Evolutionary conservation across 495 filamentous ascomycete species (phyloP).

Genomic region (Hyphodiscus hymeniophilus): DNA sequence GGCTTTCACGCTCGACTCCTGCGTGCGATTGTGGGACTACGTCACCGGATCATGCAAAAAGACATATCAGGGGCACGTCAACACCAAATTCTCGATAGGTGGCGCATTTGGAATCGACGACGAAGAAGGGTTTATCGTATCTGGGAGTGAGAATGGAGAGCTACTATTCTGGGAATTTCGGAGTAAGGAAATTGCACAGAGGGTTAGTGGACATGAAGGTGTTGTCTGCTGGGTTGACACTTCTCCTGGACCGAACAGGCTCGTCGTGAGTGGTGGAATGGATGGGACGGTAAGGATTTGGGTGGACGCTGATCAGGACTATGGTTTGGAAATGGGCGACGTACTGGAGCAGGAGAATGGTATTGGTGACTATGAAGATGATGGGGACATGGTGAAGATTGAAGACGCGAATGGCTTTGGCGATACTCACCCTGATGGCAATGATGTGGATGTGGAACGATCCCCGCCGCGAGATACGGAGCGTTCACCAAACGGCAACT

Average conservation of each 20-base stretch:
- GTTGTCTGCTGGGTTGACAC: conserved; percentile 83
- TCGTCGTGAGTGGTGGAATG: conserved; percentile 53
- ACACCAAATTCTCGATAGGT: conserved; percentile 71
- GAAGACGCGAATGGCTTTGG: conserved; percentile 12
- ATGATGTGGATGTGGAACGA: neutral
- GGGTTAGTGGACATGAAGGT: conserved; percentile 61
- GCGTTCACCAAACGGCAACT: neutral
- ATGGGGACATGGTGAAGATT: conserved; percentile 20
- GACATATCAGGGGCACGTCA: conserved; percentile 92
- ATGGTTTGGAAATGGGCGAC: conserved; percentile 6
- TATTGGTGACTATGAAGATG: neutral
- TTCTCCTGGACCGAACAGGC: conserved; percentile 28
- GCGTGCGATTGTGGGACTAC: conserved; percentile 90
- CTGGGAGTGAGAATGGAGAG: conserved; percentile 79
- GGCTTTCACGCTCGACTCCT: conserved; percentile 85
- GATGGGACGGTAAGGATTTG: conserved; percentile 60
- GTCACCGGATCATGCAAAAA: conserved; percentile 82
- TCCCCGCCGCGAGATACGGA: neutral
- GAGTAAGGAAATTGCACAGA: conserved; percentile 74
- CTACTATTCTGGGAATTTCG: conserved; percentile 86
- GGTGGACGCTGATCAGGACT: conserved; percentile 33
- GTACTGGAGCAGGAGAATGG: conserved; percentile 2
- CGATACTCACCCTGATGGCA: conserved; percentile 17
- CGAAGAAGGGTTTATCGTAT: conserved; percentile 56
- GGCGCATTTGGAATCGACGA: conserved; percentile 70